These are phyloP conservation scores for Sambucus nigra DNA, from an alignment of 129 eudicot species.

Conservation along the genomic window DNA sequence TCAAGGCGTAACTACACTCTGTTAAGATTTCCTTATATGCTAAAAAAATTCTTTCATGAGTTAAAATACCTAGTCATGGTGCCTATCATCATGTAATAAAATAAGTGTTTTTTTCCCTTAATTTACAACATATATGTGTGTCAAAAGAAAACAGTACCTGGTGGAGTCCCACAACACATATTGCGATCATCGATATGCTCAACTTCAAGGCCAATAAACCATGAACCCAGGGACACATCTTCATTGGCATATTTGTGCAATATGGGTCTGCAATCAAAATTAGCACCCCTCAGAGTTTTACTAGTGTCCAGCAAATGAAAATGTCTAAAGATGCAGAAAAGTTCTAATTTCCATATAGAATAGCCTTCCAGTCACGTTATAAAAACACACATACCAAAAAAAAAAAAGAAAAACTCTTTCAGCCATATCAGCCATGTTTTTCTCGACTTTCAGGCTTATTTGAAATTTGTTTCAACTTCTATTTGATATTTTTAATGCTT, in stretches of 20 bases:
- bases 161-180: conserved; percentile 91
- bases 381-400: not conserved
- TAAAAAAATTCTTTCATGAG: too few relatives aligned
- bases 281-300: conserved; percentile 1
- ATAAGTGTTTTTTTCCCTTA: too few relatives aligned
- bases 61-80: too few relatives aligned
- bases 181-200: conserved; percentile 72
- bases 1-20: too few relatives aligned
- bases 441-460: not conserved
- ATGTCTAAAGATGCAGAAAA: not conserved
- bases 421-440: not conserved
- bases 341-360: not conserved
- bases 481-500: not conserved
- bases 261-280: conserved; percentile 44
- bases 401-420: not conserved
- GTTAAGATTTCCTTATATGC: too few relatives aligned
- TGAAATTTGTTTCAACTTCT: not conserved
- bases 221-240: conserved; percentile 78
- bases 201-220: conserved; percentile 86
- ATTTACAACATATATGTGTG: not conserved
- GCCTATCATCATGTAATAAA: too few relatives aligned
- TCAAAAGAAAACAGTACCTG: conserved; percentile 38
- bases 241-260: conserved; percentile 80
- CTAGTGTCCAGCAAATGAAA: not conserved
- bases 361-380: too few relatives aligned